Evolutionary conservation across 202 grass and related monocot species (phyloP).

Genomic region (Carex arenaria): DNA sequence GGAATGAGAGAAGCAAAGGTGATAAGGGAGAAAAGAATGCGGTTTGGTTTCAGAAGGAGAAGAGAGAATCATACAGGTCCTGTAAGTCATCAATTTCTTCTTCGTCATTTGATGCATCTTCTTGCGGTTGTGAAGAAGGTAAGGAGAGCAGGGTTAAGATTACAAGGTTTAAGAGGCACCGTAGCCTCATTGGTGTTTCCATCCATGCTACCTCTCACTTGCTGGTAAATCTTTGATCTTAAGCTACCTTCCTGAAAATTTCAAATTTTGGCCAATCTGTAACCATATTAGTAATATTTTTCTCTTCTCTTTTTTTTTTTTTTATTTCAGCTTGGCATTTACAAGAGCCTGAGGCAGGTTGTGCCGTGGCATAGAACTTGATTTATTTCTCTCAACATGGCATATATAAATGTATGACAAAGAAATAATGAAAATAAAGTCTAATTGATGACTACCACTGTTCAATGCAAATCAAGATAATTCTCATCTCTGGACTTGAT

Average conservation of each 20-base stretch:
- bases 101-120: background rate
- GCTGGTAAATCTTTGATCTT: background rate
- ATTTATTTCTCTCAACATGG: background rate
- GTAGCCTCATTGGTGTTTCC: background rate
- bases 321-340: conserved; percentile 25
- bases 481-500: background rate
- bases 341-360: conserved; percentile 24
- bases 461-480: background rate
- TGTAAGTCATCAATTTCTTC: background rate
- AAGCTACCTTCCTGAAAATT: background rate
- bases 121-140: background rate
- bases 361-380: conserved; percentile 13
- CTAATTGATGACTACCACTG: background rate
- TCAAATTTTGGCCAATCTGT: background rate
- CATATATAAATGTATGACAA: background rate
- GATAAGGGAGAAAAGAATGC: no score
- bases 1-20: background rate
- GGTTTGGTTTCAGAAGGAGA: background rate
- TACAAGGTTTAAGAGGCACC: conserved; percentile 28
- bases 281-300: background rate
- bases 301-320: background rate
- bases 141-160: conserved; percentile 15
- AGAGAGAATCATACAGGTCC: background rate
- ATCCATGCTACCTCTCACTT: conserved; percentile 17
- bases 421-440: background rate